Percentiles rank a stretch among this genome's conserved stretches.
Conservation (phyloP, 1,139 yeast genomes). For the Debaryomyces subglobosus region DNA sequence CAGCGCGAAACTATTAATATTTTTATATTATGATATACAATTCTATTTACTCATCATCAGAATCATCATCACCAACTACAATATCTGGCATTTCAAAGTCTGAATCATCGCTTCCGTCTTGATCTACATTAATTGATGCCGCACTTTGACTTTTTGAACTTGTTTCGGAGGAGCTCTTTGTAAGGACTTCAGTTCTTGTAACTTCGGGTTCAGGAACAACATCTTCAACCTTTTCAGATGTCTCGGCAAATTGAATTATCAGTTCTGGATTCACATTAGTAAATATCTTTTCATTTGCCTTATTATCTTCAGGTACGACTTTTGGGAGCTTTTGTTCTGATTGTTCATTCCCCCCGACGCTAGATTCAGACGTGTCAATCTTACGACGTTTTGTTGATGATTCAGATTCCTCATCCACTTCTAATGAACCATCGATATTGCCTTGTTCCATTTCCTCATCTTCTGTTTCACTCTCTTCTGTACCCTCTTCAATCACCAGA, state of each 20-base stretch:
- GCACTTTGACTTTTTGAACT: neutral
- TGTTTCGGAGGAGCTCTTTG: neutral
- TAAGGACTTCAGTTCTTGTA: neutral
- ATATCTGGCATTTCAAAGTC: constrained; percentile 65
- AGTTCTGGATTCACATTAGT: constrained; percentile 10
- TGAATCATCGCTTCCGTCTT: constrained; percentile 29
- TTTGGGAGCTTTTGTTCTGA: neutral
- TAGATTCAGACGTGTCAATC: neutral
- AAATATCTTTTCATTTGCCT: constrained; percentile 3
- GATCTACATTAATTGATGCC: neutral
- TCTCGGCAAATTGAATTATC: constrained; percentile 9
- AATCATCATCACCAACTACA: constrained; percentile 41
- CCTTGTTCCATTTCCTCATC: constrained; percentile 12
- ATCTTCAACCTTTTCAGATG: neutral
- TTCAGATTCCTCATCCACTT: constrained; percentile 9
- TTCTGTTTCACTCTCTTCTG: constrained; percentile 22
- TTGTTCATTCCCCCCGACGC: neutral
- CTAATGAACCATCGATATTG: neutral
- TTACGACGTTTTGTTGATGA: neutral
- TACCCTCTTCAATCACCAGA: constrained; percentile 17
- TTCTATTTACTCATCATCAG: constrained; percentile 25
- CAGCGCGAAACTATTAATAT: neutral
- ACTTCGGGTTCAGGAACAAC: neutral
- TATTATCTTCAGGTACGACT: constrained; percentile 2
- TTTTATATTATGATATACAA: neutral